Evolutionary conservation across 306 rosid genomes (phyloP), one percentile per base, ranked within the genome.

Genomic region (Prunus padus): DNA sequence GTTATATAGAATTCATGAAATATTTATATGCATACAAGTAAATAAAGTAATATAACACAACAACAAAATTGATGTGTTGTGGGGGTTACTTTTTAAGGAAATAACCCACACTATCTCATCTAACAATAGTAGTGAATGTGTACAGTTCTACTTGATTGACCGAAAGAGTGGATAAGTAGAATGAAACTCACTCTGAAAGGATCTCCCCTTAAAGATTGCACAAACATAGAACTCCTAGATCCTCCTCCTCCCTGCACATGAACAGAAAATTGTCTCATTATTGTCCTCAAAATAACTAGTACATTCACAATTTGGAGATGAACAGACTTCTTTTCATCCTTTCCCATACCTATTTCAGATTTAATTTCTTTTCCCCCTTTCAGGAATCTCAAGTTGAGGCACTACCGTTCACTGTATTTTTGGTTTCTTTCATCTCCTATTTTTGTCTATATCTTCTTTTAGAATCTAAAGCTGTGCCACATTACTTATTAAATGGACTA

Each of bases 151-250:
- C 25, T 68, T 16, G 56, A 23, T 3, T 49, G n/a, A 26, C 46
- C 30, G 28, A 49, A 28, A 55, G 8, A 25, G 26, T 62, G 45
- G 15, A 40, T 46, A 26, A 79, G 77, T 80, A 56, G 60, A 64
- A 33, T 60, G 74, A 68, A 87, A 79, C 93, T 83, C 83, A 92
- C 96, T 79, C 91, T 82, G 80, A 86, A 88, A 72, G 96, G 97
- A 88, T 92, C 96, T n/a, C 91, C 96, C 85, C 97, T 89, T 89
- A 92, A 78, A 85, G 97, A 92, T 82, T 88, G 93, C 78, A 92
- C 97, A 84, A 83, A 92, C 91, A 92, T 88, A 65, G 91, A 86
- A 79, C 85, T 87, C 70, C 89, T 89, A 25, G 78, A 77, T 73
- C 82, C 82, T 82, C 87, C 87, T 66, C 86, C 87, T 59, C 87